Base-by-base conservation (phyloP, 495 filamentous ascomycete genomes). In the Tricharina praecox region DNA sequence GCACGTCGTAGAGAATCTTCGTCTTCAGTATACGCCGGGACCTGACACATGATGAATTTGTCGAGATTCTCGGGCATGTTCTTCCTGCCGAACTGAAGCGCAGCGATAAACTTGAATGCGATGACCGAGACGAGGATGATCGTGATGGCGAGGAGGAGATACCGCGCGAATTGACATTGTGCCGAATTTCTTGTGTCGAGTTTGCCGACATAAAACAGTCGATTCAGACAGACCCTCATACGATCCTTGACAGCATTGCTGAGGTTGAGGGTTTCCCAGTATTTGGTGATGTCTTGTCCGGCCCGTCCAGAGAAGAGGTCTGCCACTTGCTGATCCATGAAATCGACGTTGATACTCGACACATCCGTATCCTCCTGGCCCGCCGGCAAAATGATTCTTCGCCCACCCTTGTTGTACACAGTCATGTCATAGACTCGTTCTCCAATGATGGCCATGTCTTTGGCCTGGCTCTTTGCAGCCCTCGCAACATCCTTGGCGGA, bases 41-140 rank as follows among this genome's bases (percentile, higher is more conserved):
- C 84, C 63, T 94, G 81, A 68, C 90, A 96, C 51, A 97, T 95
- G 50, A 97, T 90, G 50, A 97, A 97, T 62, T 95, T 96, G 62
- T 97, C 90, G 64, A 96, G 90, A 21, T 85, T 79, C 15, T 79
- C 70, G 3, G 90, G 90, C 15, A 85, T 81, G 23, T 82, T 78
- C 66, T 94, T 95, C 39, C 83, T 81, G 15, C 90, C 88, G 51
- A 97, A 79, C 60, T 97, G 90, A 21, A 97, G 71, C 36, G 90
- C 90, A 47, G 90, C 90, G 49, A 95, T 71, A 70, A 99, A 99
- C 63, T 96, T 99, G 76, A 95, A 92, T 11, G 73, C 69, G 54
- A 99, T 86, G 51, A 99, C 79, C 33, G 68, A 62, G 56, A 76
- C 77, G 26, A 99, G 70, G 51, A 96, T 54, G 59, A 83, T 73